These are phyloP conservation scores for Vaccinium vitisidaea DNA, from an alignment of 148 eudicot species.

Conservation along the genomic window DNA sequence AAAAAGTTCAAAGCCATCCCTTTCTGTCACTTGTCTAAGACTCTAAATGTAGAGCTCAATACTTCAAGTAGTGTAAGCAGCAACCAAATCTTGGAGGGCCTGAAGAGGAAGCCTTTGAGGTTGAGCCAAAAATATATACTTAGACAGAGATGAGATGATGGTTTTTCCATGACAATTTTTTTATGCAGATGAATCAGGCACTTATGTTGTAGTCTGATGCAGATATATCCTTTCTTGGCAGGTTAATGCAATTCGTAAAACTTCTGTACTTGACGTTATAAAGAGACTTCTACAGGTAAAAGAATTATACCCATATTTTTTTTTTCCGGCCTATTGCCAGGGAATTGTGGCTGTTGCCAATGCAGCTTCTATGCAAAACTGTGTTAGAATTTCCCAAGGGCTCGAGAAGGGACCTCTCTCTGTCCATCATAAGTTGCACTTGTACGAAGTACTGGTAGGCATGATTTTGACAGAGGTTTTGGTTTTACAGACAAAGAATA, in stretches of 20 bases:
- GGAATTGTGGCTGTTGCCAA: not conserved
- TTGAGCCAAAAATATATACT: not conserved
- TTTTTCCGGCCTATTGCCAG: not conserved
- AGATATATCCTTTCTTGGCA: constrained; percentile 35
- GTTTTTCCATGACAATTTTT: not conserved
- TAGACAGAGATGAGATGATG: not conserved
- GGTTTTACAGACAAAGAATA: constrained; percentile 89
- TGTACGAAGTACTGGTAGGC: not conserved
- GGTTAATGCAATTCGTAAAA: constrained; percentile 96
- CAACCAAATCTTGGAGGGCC: not conserved
- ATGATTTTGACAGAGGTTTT: constrained; percentile 25
- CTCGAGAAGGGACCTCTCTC: not conserved
- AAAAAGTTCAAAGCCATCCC: not conserved
- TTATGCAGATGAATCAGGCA: not conserved
- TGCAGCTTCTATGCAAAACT: constrained; percentile 2
- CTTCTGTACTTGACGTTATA: constrained; percentile 96
- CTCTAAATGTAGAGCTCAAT: not conserved
- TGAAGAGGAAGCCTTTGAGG: not conserved
- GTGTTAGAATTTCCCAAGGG: not conserved
- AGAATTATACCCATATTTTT: constrained; percentile 1
- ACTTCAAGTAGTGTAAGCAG: not conserved
- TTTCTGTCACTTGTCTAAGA: not conserved
- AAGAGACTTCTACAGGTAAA: constrained; percentile 98
- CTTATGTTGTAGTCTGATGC: constrained; percentile 13
- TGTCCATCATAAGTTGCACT: not conserved